Conservation (phyloP, 306 rosid species). For the Prosopis cineraria region DNA sequence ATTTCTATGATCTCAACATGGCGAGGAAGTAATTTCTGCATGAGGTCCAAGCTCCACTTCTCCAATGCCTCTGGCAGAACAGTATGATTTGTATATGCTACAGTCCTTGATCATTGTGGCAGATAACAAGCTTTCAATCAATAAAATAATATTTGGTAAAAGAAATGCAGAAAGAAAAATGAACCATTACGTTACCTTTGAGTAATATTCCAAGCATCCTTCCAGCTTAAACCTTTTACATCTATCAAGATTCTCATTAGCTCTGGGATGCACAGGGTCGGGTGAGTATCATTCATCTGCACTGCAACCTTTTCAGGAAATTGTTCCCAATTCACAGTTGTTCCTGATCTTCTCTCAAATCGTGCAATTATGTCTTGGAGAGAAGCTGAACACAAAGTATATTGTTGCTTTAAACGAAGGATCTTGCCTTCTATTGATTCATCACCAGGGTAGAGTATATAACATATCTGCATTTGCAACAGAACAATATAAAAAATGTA, state of each 20-base stretch:
- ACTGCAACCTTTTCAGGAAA: constrained; percentile 94
- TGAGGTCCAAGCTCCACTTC: constrained; percentile 93
- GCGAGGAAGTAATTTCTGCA: constrained; percentile 92
- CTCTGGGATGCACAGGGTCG: constrained; percentile 99
- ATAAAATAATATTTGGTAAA: constrained; percentile 23
- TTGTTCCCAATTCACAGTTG: constrained; percentile 72
- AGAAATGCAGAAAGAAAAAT: background rate
- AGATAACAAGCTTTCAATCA: constrained; percentile 34
- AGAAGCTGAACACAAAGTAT: constrained; percentile 95
- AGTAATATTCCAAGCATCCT: constrained; percentile 93
- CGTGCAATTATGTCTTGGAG: constrained; percentile 93
- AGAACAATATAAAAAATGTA: constrained; percentile 29
- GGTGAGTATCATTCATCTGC: constrained; percentile 99
- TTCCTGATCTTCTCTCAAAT: constrained; percentile 88
- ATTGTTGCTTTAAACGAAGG: constrained; percentile 97
- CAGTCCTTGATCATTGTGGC: constrained; percentile 62
- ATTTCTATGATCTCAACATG: constrained; percentile 86
- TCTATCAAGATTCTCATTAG: constrained; percentile 87
- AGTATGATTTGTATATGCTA: constrained; percentile 97
- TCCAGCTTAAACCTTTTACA: constrained; percentile 84
- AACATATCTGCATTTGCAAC: constrained; percentile 68
- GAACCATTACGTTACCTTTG: constrained; percentile 53
- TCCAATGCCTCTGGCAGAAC: constrained; percentile 99
- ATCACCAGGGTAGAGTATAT: constrained; percentile 94
- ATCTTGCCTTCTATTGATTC: constrained; percentile 84